phyloP scores from a whole-genome alignment of 495 filamentous ascomycete genomes.

The Penicillium malachiteum region DNA sequence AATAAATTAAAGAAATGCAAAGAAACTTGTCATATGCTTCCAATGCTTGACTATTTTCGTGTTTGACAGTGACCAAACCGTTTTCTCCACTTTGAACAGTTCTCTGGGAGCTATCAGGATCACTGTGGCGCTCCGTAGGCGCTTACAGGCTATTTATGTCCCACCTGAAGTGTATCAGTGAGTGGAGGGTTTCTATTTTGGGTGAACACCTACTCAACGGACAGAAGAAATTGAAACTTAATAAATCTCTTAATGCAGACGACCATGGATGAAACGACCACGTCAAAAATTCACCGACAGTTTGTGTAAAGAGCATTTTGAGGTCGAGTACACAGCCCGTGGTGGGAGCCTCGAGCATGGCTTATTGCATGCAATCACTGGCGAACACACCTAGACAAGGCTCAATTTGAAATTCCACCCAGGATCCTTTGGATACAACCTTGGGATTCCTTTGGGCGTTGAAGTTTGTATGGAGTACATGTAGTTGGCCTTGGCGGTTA shows the following conservation, averaged over 20 bases:
- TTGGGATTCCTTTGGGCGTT: background rate
- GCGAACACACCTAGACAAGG: background rate
- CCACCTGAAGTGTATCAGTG: constrained; percentile 17
- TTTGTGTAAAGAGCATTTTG: no score
- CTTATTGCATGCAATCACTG: no score
- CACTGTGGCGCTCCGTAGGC: constrained; percentile 17
- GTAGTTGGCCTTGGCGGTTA: constrained; percentile 9
- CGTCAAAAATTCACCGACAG: no score
- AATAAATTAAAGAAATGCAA: background rate
- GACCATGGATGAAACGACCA: background rate
- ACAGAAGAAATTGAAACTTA: background rate
- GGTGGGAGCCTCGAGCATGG: no score
- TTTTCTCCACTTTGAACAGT: no score
- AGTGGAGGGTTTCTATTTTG: constrained; percentile 5
- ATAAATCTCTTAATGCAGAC: no score
- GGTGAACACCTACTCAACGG: background rate
- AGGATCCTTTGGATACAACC: background rate
- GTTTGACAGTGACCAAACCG: no score
- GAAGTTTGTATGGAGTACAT: background rate
- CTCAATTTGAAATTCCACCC: background rate
- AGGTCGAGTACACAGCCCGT: no score
- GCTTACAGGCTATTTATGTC: constrained; percentile 27
- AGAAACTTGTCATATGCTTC: background rate
- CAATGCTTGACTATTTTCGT: no score
- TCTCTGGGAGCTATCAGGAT: no score